A percentile compares a stretch with the other conserved stretches of the same genome.
phyloP scores from a whole-genome alignment of 2,329 filamentous ascomycete species.

The Phaeosphaeria sp. region DNA sequence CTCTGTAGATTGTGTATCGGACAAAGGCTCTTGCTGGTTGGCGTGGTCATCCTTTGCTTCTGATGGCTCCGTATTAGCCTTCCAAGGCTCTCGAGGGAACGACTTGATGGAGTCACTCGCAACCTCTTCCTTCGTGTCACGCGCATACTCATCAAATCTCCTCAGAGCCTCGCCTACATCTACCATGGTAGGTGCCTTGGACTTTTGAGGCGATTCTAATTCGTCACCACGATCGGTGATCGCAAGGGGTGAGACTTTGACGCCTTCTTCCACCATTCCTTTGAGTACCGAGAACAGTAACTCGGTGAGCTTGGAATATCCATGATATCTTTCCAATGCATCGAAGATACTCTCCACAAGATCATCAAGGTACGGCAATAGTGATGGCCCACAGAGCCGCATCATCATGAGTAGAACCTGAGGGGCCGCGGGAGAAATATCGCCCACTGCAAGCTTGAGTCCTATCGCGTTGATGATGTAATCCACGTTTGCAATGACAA shows the following conservation, averaged over 20 bases:
- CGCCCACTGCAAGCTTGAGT: constrained; percentile 86
- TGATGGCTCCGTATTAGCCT: constrained; percentile 30
- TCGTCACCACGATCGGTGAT: constrained; percentile 28
- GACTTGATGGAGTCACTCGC: constrained; percentile 17
- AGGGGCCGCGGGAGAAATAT: constrained; percentile 88
- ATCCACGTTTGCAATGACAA: constrained; percentile 91
- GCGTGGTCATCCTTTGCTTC: constrained; percentile 36
- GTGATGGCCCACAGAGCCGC: constrained; percentile 76
- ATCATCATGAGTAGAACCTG: constrained; percentile 96
- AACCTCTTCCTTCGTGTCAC: constrained; percentile 32
- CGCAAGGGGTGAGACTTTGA: constrained; percentile 61
- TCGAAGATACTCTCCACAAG: constrained; percentile 90
- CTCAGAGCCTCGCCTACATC: constrained; percentile 38
- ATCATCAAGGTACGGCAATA: constrained; percentile 91
- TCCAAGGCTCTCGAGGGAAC: constrained; percentile 45
- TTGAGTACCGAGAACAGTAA: constrained; percentile 81
- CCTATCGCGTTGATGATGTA: constrained; percentile 95
- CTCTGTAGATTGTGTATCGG: constrained; percentile 41
- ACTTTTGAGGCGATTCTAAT: not conserved
- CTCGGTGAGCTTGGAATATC: constrained; percentile 86
- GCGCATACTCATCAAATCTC: constrained; percentile 41
- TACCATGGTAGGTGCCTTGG: constrained; percentile 18
- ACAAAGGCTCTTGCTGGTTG: constrained; percentile 38
- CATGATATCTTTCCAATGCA: constrained; percentile 92
- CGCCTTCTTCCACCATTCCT: constrained; percentile 83